Conservation (phyloP, 2,329 filamentous ascomycete genomes). For the Penicillium expansum region DNA sequence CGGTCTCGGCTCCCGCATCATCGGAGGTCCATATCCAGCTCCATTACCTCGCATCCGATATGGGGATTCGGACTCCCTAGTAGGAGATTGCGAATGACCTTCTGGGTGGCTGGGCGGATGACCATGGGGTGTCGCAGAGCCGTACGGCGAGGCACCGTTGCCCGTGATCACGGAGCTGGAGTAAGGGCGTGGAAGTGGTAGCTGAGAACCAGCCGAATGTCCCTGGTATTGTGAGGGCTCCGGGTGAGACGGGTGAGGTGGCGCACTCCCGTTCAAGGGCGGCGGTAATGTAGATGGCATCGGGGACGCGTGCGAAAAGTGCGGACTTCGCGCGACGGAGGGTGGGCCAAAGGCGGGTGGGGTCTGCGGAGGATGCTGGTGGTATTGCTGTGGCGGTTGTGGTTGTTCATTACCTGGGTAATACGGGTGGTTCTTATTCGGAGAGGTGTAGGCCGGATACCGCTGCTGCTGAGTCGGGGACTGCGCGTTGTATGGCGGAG, state of each 20-base stretch:
- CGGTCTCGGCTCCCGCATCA: constrained; percentile 32
- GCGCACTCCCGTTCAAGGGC: constrained; percentile 37
- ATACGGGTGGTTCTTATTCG: constrained; percentile 41
- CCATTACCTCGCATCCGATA: constrained; percentile 33
- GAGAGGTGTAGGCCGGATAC: constrained; percentile 44
- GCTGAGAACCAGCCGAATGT: constrained; percentile 32
- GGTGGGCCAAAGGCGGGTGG: constrained; percentile 41
- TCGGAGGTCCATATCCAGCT: constrained; percentile 32
- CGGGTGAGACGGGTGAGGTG: constrained; percentile 29
- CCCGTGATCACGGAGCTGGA: constrained; percentile 35
- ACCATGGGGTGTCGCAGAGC: constrained; percentile 39
- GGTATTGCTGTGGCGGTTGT: constrained; percentile 31
- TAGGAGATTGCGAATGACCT: constrained; percentile 44
- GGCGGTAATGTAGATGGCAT: constrained; percentile 40
- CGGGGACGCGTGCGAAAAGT: constrained; percentile 41
- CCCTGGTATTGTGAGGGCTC: constrained; percentile 38
- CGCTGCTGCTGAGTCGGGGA: constrained; percentile 46
- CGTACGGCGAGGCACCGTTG: constrained; percentile 39
- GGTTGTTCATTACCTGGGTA: constrained; percentile 43
- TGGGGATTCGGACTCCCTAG: constrained; percentile 39
- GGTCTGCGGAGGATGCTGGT: constrained; percentile 43
- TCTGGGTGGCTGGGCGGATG: constrained; percentile 41
- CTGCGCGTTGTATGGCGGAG: constrained; percentile 46
- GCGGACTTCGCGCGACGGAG: constrained; percentile 41
- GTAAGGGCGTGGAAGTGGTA: constrained; percentile 37